Conservation (phyloP, 495 filamentous ascomycete genomes). For the Penicillium lagena region DNA sequence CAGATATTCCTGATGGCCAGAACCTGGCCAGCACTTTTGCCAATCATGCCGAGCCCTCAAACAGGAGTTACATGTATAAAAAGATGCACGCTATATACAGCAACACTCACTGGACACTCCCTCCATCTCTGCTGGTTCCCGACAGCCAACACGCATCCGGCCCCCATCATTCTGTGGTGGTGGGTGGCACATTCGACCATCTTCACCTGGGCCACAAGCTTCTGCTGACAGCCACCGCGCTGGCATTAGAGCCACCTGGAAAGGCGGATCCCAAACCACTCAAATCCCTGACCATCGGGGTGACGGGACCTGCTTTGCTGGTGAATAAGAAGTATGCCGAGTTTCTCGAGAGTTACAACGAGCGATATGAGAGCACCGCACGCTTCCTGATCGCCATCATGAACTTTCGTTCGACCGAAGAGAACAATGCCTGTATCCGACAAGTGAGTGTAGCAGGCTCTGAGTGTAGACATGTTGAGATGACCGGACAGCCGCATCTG, state of each 20-base stretch:
- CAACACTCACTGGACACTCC: constrained; percentile 19
- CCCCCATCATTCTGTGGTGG: constrained; percentile 55
- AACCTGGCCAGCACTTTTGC: constrained; percentile 23
- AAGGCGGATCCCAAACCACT: constrained; percentile 21
- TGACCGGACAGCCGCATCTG: constrained; percentile 40
- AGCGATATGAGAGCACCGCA: constrained; percentile 59
- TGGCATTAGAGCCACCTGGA: constrained; percentile 51
- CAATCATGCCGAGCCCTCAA: constrained; percentile 12
- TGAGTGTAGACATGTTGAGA: constrained; percentile 44
- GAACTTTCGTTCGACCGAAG: constrained; percentile 36
- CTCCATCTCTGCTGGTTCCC: constrained; percentile 14
- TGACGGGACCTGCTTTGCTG: constrained; percentile 80
- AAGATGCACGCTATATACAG: constrained; percentile 23
- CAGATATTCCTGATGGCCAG: constrained; percentile 53
- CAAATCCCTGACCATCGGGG: constrained; percentile 64
- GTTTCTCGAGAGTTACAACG: constrained; percentile 69
- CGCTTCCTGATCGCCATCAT: constrained; percentile 69
- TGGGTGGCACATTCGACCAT: constrained; percentile 96
- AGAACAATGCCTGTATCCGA: constrained; percentile 19
- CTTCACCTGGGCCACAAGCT: constrained; percentile 95
- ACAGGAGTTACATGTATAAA: constrained; percentile 12
- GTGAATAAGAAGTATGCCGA: constrained; percentile 84
- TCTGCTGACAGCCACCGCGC: constrained; percentile 75
- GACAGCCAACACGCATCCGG: constrained; percentile 13
- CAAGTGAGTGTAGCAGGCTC: constrained; percentile 34